Base-by-base conservation (phyloP, 257 asterid genomes). In the Gynochthodes officinalis region DNA sequence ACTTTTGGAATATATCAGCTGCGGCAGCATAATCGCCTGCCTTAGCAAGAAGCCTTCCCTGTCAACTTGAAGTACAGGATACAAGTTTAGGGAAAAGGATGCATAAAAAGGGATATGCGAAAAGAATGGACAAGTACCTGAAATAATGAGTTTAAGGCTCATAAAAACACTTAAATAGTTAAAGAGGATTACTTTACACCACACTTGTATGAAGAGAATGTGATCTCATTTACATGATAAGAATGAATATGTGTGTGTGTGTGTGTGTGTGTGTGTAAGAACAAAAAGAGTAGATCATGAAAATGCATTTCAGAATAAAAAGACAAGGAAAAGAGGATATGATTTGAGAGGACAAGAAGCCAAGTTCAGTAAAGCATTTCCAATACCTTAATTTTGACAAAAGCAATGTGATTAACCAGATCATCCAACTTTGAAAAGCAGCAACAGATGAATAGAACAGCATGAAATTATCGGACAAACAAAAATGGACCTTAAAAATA, bases 21-120 rank as follows among this genome's bases (percentile, higher is more conserved):
- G 99, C 98, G 27, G 96, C 92, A 86, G 85, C 83, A 81, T 83
- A 88, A 80, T 95, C 95, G 76, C 97, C 91, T 77, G 89, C 88
- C 90, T 80, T 89, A 68, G 98, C 98, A 82, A 89, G 98, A 85
- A 95, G 98, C 84, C 88, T 87, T 80, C 99, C 99, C 99, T 95
- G 98, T 94, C 92, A 89, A 94, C 96, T 94, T 94, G 84, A 77
- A 89, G 91, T 87, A 85, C 87, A 87, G 84, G 82, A 77, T 64
- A 78, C 88, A 86, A 75, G 80, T 85, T 89, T 81, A 76, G 65
- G 81, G 81, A 71, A 33, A 77, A 74, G 2, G 54, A 54, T 54
- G 19, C 19, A 77, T 72, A 72, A 68, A 64, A 72, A 14, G 35
- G 61, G 54, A 52, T 74, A 78, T 64, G 69, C 39, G n/a, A 42